Base-by-base conservation (phyloP, 805 yeast genomes). In the Teunomyces panamensis region DNA sequence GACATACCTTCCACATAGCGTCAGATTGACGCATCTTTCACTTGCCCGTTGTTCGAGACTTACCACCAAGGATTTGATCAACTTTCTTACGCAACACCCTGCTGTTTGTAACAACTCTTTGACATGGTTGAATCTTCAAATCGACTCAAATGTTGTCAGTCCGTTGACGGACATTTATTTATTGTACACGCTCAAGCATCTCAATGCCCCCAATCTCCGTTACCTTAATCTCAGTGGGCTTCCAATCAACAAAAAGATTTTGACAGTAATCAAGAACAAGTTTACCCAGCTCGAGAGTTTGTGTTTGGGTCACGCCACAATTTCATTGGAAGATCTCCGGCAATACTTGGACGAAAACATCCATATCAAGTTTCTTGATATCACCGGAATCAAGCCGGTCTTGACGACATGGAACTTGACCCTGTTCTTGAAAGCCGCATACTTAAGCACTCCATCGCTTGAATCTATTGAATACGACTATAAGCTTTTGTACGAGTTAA, bases 11-110 rank as follows among this genome's bases (percentile, higher is more conserved):
- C 86, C 89, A 2, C 69, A 66, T 11, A 59, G 81, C 11, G 81
- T 85, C 14, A 71, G 76, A 54, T 68, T 90, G 35, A 84, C 96
- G 0, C 96, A 88, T 66, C 67, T 90, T 44, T 86, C 95, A 5
- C 68, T 73, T 51, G 68, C 75, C 1, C 60, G 75, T 30, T 72
- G 77, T 55, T 79, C 85, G 39, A 80, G 83, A 55, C 71, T 89
- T 43, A 80, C 89, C 17, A 84, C 92, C 3, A 78, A 84, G 53
- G 91, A 85, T 33, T 67, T 89, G 46, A 76, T 87, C 52, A 80
- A 80, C 54, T 85, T 89, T 55, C 72, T 89, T 51, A 75, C 83
- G 2, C 77, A 79, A 51, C 95, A 89, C 67, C 90, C 94, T 0
- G 76, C 92, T 0, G 74, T 78, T 3, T 55, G 60, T 27, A 56